Evolutionary conservation across 768 basidiomycete genomes (phyloP).

Genomic region (Tremella mesenterica): DNA sequence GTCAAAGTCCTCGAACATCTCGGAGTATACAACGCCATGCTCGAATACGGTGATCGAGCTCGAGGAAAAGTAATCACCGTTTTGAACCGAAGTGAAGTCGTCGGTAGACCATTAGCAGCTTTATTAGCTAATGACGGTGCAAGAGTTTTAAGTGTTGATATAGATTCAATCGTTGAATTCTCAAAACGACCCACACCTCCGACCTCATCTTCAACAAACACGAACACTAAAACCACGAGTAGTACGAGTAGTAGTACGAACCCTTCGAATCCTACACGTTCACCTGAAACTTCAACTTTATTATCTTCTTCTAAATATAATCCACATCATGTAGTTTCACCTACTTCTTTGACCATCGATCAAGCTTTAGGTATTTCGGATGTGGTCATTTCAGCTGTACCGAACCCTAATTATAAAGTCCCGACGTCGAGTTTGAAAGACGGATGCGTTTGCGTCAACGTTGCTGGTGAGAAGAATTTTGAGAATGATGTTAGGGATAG

Average conservation of each 20-base stretch:
- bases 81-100: constrained; percentile 94
- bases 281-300: neutral
- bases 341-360: constrained; percentile 57
- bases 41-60: constrained; percentile 89
- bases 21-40: constrained; percentile 84
- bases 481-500: constrained; percentile 85
- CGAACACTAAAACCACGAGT: neutral
- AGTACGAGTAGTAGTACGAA: no score
- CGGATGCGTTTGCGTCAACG: constrained; percentile 86
- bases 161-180: constrained; percentile 92
- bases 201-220: neutral
- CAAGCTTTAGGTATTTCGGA: constrained; percentile 79
- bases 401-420: constrained; percentile 72
- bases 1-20: constrained; percentile 88
- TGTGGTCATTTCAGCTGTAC: constrained; percentile 91
- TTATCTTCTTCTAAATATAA: constrained; percentile 55
- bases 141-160: constrained; percentile 86
- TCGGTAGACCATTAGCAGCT: constrained; percentile 92
- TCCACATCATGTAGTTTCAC: constrained; percentile 72
- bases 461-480: constrained; percentile 93
- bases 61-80: constrained; percentile 70
- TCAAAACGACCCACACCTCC: constrained; percentile 64
- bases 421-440: constrained; percentile 83
- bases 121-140: constrained; percentile 94
- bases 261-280: neutral